phyloP scores from a whole-genome alignment of 2,329 filamentous ascomycete genomes.

The Plectosphaerella sp. region DNA sequence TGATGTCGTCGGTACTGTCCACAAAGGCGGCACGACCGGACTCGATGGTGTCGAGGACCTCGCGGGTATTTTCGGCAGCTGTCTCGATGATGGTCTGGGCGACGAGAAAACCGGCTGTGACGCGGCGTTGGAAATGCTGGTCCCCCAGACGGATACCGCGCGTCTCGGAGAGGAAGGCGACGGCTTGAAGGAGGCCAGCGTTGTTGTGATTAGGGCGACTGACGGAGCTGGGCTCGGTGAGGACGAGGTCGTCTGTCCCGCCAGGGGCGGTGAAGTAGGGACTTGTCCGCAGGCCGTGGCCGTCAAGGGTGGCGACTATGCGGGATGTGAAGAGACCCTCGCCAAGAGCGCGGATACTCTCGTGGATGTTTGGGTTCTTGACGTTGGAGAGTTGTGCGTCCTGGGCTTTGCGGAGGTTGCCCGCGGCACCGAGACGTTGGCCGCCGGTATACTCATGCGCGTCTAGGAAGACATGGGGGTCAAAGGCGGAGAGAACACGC shows the following conservation, averaged over 20 bases:
- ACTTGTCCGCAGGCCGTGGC: slow-evolving; percentile 3
- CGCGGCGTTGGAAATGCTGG: slow-evolving; percentile 10
- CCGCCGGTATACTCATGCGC: slow-evolving; percentile 8
- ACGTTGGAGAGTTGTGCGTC: slow-evolving; percentile 4
- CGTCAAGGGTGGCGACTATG: slow-evolving; percentile 3
- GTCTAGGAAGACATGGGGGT: slow-evolving; percentile 8
- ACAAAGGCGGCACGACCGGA: slow-evolving; percentile 5
- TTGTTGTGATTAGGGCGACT: slow-evolving; percentile 6
- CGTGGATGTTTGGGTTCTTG: slow-evolving; percentile 10
- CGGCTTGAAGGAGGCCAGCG: slow-evolving; percentile 4
- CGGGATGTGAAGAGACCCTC: slow-evolving; percentile 6
- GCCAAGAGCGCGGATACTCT: slow-evolving; percentile 3
- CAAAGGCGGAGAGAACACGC: slow-evolving; percentile 3
- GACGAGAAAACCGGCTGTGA: slow-evolving; percentile 3
- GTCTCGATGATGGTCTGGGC: slow-evolving; percentile 4
- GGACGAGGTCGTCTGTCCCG: slow-evolving; percentile 3
- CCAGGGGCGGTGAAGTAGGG: slow-evolving; percentile 6
- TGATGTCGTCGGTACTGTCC: slow-evolving; percentile 7
- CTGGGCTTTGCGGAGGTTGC: slow-evolving; percentile 7
- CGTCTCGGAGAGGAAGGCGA: slow-evolving; percentile 8
- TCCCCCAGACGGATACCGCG: slow-evolving; percentile 8
- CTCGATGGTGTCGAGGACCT: slow-evolving; percentile 8
- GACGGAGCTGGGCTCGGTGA: slow-evolving; percentile 6
- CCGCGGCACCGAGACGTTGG: slow-evolving; percentile 1
- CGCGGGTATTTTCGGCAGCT: slow-evolving; percentile 3